Conservation (phyloP, 305 asterid species). For the Solanum chacoense region DNA sequence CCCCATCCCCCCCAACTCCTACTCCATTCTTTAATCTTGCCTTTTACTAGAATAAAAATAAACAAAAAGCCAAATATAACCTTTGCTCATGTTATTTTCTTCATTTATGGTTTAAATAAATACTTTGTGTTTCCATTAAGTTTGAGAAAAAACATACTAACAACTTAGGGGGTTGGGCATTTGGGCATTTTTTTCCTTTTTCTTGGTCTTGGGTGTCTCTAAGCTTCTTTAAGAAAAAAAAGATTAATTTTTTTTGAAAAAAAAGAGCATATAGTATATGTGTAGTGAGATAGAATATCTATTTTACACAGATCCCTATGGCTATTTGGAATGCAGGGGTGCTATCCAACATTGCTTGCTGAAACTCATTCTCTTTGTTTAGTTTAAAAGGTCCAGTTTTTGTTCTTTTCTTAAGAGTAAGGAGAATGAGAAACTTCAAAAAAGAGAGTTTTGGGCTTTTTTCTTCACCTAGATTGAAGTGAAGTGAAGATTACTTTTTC, state of each 20-base stretch:
- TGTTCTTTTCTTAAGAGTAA: slow-evolving; percentile 4
- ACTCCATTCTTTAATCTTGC: background rate
- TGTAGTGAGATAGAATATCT: background rate
- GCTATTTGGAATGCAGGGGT: slow-evolving; percentile 23
- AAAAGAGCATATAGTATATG: background rate
- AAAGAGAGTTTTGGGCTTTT: background rate
- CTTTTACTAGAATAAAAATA: background rate
- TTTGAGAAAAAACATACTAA: background rate
- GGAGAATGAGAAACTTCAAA: background rate
- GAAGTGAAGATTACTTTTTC: background rate
- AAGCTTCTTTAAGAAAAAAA: background rate
- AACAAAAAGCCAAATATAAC: background rate
- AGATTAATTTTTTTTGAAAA: background rate
- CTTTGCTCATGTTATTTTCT: background rate
- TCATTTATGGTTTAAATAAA: background rate
- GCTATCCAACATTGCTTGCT: slow-evolving; percentile 52
- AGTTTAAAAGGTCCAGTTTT: slow-evolving; percentile 29
- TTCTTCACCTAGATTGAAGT: background rate
- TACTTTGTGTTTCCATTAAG: background rate
- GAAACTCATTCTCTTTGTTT: slow-evolving; percentile 67
- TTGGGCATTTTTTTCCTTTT: background rate
- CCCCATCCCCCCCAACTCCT: background rate
- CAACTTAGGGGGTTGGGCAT: background rate
- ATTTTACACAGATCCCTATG: slow-evolving; percentile 81
- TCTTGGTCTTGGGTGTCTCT: background rate